Evolutionary conservation across 169 alveolate species (phyloP).

Genomic region (Eimeria brunetti): DNA sequence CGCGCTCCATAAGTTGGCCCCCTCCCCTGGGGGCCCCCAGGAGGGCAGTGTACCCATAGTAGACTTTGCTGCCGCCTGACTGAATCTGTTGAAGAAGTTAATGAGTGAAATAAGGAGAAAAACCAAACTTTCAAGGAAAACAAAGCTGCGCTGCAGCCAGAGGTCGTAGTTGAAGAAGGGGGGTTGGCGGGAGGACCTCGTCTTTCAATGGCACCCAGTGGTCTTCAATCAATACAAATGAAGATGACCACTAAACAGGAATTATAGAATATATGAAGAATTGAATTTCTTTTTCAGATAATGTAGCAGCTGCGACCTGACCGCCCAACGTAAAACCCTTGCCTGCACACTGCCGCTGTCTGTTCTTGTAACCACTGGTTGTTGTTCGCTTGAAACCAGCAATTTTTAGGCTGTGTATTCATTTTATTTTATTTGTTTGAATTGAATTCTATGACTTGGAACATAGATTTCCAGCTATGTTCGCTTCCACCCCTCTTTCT

Average conservation of each 20-base stretch:
- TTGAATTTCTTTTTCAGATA: neutral
- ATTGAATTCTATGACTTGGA: too few species aligned
- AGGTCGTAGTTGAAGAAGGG: neutral
- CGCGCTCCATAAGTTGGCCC: neutral
- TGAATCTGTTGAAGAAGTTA: neutral
- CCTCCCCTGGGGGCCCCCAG: conserved; percentile 14
- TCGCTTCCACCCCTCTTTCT: neutral
- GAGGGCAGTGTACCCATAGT: neutral
- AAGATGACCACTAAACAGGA: neutral
- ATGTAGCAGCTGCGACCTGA: neutral
- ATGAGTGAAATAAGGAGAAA: neutral
- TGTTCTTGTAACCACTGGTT: neutral
- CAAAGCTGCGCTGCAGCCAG: neutral
- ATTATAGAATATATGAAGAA: neutral
- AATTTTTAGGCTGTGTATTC: neutral
- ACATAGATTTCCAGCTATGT: neutral
- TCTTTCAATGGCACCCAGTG: neutral
- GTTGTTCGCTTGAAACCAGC: neutral
- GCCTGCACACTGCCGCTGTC: conserved; percentile 7
- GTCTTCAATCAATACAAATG: neutral
- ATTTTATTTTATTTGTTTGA: neutral
- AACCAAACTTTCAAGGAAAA: neutral
- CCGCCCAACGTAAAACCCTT: neutral
- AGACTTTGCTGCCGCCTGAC: neutral
- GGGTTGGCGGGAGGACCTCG: neutral